Evolutionary conservation across 345 rosid genomes (phyloP), one percentile per base, ranked within the genome.

Genomic region (Viola odorata): DNA sequence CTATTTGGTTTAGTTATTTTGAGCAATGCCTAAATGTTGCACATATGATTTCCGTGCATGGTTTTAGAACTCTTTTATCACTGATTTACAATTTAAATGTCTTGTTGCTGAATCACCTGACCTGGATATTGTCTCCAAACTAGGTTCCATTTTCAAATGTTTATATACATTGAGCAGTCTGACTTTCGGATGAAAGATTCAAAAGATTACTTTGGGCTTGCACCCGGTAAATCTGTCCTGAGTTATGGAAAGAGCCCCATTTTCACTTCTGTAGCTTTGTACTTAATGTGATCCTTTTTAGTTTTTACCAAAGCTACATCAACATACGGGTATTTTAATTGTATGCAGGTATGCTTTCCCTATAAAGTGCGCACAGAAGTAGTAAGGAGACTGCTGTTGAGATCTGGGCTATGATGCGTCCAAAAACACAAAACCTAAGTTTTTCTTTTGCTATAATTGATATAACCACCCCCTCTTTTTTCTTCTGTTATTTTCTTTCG

Each of bases 101-200:
- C n/a, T 0, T 23, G 32, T 23, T 23, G 32, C 32, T 23, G 32
- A 23, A 23, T 23, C 32, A 23, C 5, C 10, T 1, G 45, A 14
- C n/a, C n/a, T n/a, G n/a, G n/a, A 11, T 42, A 12, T 41, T 7
- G 12, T n/a, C 5, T 10, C 23, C 5, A 54, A 32, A 23, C 58
- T 51, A 90, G 95, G 87, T 85, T 55, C 89, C 92, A 3, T 88
- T 90, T 81, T 88, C 97, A 15, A 84, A 72, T 72, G 81, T 83
- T n/a, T 62, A 77, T 95, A 53, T 91, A 86, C 70, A 95, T 95
- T 70, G 99, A 95, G 58, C 80, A 64, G 42, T 77, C 96, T 63
- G 95, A 95, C 81, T 95, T 95, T 75, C 91, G 92, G 64, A 69
- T 81, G 87, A 84, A 91, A 68, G 97, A 95, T 82, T 88, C 99